Evolutionary conservation across 108 stramenopile genomes (phyloP).

Genomic region (Fragilariopsis cylindrus): DNA sequence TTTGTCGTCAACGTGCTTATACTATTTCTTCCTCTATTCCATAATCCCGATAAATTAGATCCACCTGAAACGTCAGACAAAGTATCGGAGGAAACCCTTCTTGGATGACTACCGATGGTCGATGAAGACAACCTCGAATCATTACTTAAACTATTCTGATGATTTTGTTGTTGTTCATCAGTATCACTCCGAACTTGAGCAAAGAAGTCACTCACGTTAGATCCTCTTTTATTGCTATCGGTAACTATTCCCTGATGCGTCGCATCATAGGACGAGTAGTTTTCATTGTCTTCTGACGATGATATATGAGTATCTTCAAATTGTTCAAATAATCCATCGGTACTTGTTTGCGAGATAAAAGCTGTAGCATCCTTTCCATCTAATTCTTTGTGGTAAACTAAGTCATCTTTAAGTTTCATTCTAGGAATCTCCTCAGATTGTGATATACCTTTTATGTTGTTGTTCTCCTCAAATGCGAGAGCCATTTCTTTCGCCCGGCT

Average conservation of each 20-base stretch:
- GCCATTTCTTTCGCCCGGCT: slow-evolving; percentile 24
- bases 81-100: slow-evolving; percentile 15
- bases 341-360: background rate
- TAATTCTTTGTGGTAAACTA: background rate
- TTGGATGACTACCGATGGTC: background rate
- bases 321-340: slow-evolving; percentile 6
- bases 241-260: background rate
- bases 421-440: slow-evolving; percentile 18
- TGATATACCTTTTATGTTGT: background rate
- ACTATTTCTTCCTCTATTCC: slow-evolving; percentile 35
- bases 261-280: background rate
- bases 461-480: slow-evolving; percentile 6
- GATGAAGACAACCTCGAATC: no score
- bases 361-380: slow-evolving; percentile 1
- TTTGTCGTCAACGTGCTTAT: slow-evolving; percentile 18
- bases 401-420: slow-evolving; percentile 21
- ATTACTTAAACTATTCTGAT: background rate
- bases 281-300: background rate
- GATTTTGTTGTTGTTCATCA: background rate
- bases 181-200: slow-evolving; percentile 23
- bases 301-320: background rate
- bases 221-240: background rate
- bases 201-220: slow-evolving; percentile 26
- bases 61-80: slow-evolving; percentile 19
- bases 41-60: slow-evolving; percentile 25